Conservation (phyloP, 352 stramenopile species). For the Pilasporangium apinafurcum region DNA sequence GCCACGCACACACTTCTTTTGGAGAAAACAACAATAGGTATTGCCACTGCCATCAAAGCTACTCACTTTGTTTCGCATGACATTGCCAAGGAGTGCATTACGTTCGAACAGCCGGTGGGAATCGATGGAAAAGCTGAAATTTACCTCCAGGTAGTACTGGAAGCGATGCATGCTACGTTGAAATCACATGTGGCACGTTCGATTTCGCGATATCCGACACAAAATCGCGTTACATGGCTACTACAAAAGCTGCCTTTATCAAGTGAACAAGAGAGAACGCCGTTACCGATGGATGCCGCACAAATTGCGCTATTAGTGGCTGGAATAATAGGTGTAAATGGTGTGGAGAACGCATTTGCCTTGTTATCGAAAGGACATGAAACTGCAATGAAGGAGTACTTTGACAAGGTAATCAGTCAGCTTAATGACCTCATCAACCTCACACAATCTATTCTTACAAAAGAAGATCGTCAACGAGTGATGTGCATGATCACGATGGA, state of each 20-base stretch:
- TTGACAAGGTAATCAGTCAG: constrained; percentile 83
- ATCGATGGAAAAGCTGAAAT: constrained; percentile 94
- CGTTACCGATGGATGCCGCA: constrained; percentile 79
- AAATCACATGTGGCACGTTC: constrained; percentile 85
- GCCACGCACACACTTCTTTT: constrained; percentile 61
- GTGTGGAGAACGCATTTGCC: constrained; percentile 79
- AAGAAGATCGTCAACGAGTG: constrained; percentile 85
- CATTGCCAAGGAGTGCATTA: constrained; percentile 82
- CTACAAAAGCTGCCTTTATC: constrained; percentile 54
- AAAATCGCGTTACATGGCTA: constrained; percentile 92
- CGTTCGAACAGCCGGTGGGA: constrained; percentile 84
- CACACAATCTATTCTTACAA: constrained; percentile 78
- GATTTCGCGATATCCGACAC: constrained; percentile 79
- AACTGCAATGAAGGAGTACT: constrained; percentile 81
- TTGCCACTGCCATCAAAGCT: constrained; percentile 35
- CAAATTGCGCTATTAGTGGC: constrained; percentile 90
- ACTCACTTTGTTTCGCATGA: constrained; percentile 90
- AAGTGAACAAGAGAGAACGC: constrained; percentile 12
- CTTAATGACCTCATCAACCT: constrained; percentile 91
- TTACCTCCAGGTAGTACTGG: constrained; percentile 91
- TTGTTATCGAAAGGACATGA: constrained; percentile 62
- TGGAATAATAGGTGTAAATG: constrained; percentile 85
- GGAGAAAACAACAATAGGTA: constrained; percentile 19
- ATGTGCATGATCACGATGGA: constrained; percentile 96
- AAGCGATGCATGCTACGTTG: constrained; percentile 89